These are phyloP conservation scores for Biscogniauxia marginata DNA, from an alignment of 2,329 filamentous ascomycete genomes.

Conservation along the genomic window DNA sequence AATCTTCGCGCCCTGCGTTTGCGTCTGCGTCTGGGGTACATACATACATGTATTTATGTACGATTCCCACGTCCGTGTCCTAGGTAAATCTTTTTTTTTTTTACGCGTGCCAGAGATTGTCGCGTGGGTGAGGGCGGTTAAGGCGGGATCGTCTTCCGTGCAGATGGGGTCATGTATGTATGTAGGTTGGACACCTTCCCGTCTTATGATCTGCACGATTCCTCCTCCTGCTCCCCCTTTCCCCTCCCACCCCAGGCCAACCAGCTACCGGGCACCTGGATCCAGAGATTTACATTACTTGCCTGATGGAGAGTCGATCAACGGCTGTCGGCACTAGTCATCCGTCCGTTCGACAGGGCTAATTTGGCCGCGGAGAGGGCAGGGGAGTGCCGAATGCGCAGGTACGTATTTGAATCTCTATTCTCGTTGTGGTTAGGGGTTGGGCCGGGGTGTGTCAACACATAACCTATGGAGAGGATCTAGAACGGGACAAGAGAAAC, in stretches of 20 bases:
- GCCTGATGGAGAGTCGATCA: not conserved
- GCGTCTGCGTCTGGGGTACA: not conserved
- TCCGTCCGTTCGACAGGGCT: not conserved
- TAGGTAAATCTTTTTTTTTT: too few relatives aligned
- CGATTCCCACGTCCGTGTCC: not conserved
- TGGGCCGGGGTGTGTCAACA: not conserved
- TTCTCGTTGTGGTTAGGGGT: not conserved
- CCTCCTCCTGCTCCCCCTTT: not conserved
- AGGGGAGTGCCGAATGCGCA: too few relatives aligned
- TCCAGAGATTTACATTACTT: not conserved
- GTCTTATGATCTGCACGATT: not conserved
- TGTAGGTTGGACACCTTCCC: not conserved
- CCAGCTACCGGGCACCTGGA: not conserved
- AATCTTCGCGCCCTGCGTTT: too few relatives aligned
- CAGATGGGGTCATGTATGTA: not conserved
- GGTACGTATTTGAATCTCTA: not conserved
- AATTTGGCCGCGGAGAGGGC: too few relatives aligned
- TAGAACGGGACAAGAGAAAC: too few relatives aligned
- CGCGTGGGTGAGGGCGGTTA: not conserved
- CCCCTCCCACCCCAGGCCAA: not conserved
- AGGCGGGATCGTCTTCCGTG: not conserved
- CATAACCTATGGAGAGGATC: too few relatives aligned
- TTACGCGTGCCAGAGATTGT: too few relatives aligned
- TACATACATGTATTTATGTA: not conserved
- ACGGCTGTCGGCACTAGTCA: not conserved